Evolutionary conservation across 352 stramenopile species (phyloP), one percentile per base, ranked within the genome.

Genomic region (Globisporangium nagaii): DNA sequence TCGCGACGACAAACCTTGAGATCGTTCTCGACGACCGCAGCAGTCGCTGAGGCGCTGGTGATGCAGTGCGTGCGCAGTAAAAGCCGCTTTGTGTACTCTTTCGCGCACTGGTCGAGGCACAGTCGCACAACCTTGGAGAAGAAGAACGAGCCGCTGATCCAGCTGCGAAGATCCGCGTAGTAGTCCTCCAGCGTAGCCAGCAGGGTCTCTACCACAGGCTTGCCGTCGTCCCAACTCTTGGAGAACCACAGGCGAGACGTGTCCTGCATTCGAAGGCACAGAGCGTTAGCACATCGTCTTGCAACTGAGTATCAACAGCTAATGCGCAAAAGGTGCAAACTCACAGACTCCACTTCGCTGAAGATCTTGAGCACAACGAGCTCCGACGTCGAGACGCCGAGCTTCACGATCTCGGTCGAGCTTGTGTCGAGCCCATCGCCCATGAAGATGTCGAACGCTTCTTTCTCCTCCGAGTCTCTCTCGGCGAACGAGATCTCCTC

Each of bases 101-200:
- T 79, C 0, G 68, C 62, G 36, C 81, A 90, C 15, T 79, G 73
- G 37, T 92, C 75, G 22, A 94, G 60, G 44, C 78, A 82, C 40
- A 83, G 73, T 0, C 82, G 81, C 19, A 94, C 68, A 5, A 92
- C 55, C 24, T 90, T 90, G 13, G 79, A 84, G 51, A 92, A 92
- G 67, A 94, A 94, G 60, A 94, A 94, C 2, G 80, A 84, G 7
- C 81, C 70, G 15, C 71, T 82, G 45, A 94, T 87, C 84, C 84
- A 94, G 30, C 72, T 67, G 40, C 75, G 73, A 4, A 94, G 60
- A 41, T 94, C 84, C 1, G 42, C 44, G 40, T 78, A 90, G 47
- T 92, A 94, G 44, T 94, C 84, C 1, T 87, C 84, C 4, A 94
- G 62, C 7, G 84, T 94, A 20, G 70, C 81, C 13, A 94, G 49